Conservation (phyloP, 2,329 filamentous ascomycete genomes). For the Pseudogymnoascus destructans region DNA sequence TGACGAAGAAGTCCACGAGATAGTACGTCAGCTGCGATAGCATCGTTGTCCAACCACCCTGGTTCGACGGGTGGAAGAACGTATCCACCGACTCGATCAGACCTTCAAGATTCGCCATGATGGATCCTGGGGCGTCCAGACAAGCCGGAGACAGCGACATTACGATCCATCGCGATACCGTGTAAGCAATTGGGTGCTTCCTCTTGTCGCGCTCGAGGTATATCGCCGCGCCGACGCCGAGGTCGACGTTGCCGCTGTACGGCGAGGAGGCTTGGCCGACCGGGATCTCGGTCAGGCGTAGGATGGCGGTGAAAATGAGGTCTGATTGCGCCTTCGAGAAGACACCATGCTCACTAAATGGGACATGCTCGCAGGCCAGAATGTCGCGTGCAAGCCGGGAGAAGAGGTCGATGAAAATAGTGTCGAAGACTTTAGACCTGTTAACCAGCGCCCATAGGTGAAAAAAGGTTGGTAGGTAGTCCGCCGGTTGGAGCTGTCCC, state of each 20-base stretch:
- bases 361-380: conserved; percentile 57
- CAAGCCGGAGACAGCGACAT: conserved; percentile 84
- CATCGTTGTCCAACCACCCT: conserved; percentile 80
- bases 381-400: conserved; percentile 80
- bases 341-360: conserved; percentile 77
- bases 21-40: conserved; percentile 85
- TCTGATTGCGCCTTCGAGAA: conserved; percentile 88
- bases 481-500: conserved; percentile 67
- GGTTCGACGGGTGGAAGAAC: conserved; percentile 97
- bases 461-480: conserved; percentile 87
- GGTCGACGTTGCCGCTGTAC: conserved; percentile 69
- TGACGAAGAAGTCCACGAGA: conserved; percentile 89
- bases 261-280: conserved; percentile 92
- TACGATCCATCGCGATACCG: conserved; percentile 84
- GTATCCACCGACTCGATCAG: conserved; percentile 92
- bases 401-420: conserved; percentile 77
- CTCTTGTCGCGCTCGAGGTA: conserved; percentile 87
- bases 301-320: conserved; percentile 79
- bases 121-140: conserved; percentile 61
- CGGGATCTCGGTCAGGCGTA: conserved; percentile 85
- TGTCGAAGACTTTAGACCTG: conserved; percentile 75
- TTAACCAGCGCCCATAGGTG: conserved; percentile 92
- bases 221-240: conserved; percentile 67
- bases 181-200: conserved; percentile 83
- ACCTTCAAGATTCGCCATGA: conserved; percentile 75